phyloP scores from a whole-genome alignment of 2,329 filamentous ascomycete genomes.

The Fusarium burgessii region DNA sequence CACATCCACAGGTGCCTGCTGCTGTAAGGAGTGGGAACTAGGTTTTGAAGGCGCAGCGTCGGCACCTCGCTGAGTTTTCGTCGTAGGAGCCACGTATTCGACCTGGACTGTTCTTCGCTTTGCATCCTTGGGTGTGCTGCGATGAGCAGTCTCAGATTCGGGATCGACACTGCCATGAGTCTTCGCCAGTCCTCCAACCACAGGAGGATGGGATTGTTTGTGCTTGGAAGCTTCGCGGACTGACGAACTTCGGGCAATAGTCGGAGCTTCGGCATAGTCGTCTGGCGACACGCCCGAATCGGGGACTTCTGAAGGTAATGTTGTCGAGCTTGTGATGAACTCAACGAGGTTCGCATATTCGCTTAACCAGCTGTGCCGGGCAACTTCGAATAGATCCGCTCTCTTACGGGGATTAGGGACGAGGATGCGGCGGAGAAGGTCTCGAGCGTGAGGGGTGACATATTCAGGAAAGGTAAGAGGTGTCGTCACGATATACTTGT shows the following conservation, averaged over 20 bases:
- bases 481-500: constrained; percentile 99
- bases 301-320: constrained; percentile 85
- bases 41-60: constrained; percentile 45
- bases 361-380: constrained; percentile 96
- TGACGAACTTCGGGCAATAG: constrained; percentile 86
- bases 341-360: constrained; percentile 97
- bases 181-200: constrained; percentile 73
- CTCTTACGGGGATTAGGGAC: constrained; percentile 95
- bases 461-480: constrained; percentile 98
- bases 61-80: constrained; percentile 80
- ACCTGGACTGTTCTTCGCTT: constrained; percentile 97
- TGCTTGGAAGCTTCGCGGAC: constrained; percentile 87
- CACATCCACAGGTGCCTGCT: constrained; percentile 59
- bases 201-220: constrained; percentile 62
- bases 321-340: constrained; percentile 96
- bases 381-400: constrained; percentile 96
- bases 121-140: constrained; percentile 81
- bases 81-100: constrained; percentile 94
- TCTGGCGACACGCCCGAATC: constrained; percentile 76
- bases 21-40: constrained; percentile 50
- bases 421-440: constrained; percentile 90
- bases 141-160: constrained; percentile 67
- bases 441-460: constrained; percentile 94
- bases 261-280: constrained; percentile 67
- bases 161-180: constrained; percentile 81